Percentiles rank a stretch among this genome's conserved stretches.
Conservation (phyloP, 306 rosid genomes). For the Vigna mungo region DNA sequence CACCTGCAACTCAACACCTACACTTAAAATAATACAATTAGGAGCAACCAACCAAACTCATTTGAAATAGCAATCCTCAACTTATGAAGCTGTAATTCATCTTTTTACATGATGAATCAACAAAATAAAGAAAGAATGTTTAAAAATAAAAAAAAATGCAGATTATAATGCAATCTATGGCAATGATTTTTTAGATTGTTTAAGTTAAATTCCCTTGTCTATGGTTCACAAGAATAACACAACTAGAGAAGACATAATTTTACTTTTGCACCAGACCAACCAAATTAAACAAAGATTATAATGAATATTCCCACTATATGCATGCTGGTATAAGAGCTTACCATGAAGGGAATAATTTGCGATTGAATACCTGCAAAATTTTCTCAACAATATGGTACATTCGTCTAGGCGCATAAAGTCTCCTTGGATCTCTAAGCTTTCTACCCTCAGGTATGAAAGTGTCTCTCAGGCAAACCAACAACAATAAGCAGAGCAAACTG, state of each 20-base stretch:
- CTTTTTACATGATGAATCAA: constrained; percentile 30
- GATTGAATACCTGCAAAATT: constrained; percentile 79
- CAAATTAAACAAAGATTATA: not conserved
- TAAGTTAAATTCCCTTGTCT: not conserved
- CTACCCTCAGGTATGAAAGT: constrained; percentile 89
- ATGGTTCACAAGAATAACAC: not conserved
- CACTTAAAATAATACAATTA: too few relatives aligned
- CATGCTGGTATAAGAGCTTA: not conserved
- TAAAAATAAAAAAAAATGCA: not conserved
- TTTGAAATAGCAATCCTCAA: not conserved
- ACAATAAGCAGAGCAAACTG: constrained; percentile 96
- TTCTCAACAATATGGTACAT: constrained; percentile 90
- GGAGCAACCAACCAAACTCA: not conserved
- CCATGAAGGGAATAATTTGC: not conserved
- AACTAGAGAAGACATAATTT: not conserved
- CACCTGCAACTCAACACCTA: too few relatives aligned
- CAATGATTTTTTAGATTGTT: not conserved
- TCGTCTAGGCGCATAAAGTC: constrained; percentile 96
- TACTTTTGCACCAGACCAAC: constrained; percentile 1
- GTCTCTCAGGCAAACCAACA: constrained; percentile 92
- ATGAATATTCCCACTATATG: constrained; percentile 1
- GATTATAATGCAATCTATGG: not conserved
- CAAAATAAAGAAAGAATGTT: constrained; percentile 10
- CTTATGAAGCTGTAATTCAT: constrained; percentile 5
- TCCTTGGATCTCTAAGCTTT: constrained; percentile 88